Evolutionary conservation across 1,284 basidiomycete species (phyloP), one percentile per base, ranked within the genome.

Genomic region (Cryptococcus floricola): DNA sequence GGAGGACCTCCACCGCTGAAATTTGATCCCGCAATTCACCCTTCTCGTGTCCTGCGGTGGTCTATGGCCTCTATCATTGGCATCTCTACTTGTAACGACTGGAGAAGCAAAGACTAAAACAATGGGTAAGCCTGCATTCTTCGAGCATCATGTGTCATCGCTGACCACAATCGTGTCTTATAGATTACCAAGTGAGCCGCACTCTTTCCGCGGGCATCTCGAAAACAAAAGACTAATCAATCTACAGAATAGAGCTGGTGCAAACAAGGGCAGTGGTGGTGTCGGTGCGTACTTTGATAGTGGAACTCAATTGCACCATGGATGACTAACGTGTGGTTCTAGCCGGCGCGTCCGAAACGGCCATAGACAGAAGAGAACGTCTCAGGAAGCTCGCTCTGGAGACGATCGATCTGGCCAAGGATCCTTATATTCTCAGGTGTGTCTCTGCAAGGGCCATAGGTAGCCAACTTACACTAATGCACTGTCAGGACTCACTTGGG

Each of bases 341-440:
- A 71, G 74, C 75, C n/a, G 74, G 74, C 28, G 62, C 66, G 27
- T 70, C 68, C 34, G 96, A 98, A 79, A 87, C 87, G 43, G 97
- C 97, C 73, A 88, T 98, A 10, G 95, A 98, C 80, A 82, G 96
- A 57, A 82, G 96, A 59, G 96, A 99, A 76, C 87, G 96, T 48
- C 81, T 98, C 47, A 81, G 94, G 58, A 98, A 98, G 79, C 86
- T 99, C 34, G 96, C 92, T 3, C 79, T 96, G 58, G 93, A 96
- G 80, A 96, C 94, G 0, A 97, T 97, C 69, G 93, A 97, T 77
- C 82, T 97, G 48, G 91, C 91, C 46, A 96, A 95, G 89, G 96
- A 99, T 78, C 96, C 96, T 5, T 98, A 98, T 77, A 98, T 98
- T 70, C 85, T 99, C 48, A 90, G 73, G 66, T 67, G 49, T 46